Evolutionary conservation across 768 basidiomycete species (phyloP).

Genomic region (Ramaria rubella): DNA sequence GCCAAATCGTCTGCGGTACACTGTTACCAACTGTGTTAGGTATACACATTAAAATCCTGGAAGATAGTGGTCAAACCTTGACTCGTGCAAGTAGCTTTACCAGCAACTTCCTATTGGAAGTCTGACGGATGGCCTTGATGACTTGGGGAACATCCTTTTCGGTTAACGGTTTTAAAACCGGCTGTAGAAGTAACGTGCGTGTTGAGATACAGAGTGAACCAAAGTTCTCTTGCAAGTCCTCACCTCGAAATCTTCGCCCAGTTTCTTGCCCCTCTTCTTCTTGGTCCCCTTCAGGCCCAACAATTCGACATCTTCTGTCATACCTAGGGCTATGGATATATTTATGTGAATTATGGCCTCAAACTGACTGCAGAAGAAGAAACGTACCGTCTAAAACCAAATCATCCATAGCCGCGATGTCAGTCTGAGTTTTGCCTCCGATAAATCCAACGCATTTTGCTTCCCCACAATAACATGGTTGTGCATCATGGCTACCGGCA

Average conservation of each 20-base stretch:
- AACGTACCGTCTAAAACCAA: constrained; percentile 81
- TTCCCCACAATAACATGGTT: constrained; percentile 92
- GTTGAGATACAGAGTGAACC: background rate
- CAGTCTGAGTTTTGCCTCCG: constrained; percentile 98
- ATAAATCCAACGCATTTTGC: constrained; percentile 92
- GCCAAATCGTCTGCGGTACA: constrained; percentile 79
- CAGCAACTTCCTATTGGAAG: constrained; percentile 74
- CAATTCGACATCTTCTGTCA: constrained; percentile 81
- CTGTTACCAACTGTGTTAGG: constrained; percentile 32
- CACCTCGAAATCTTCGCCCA: constrained; percentile 92
- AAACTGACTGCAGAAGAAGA: background rate
- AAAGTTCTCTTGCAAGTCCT: constrained; percentile 17
- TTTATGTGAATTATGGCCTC: background rate
- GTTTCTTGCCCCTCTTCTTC: constrained; percentile 86
- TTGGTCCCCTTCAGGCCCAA: constrained; percentile 80
- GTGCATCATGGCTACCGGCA: constrained; percentile 74
- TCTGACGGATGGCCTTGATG: constrained; percentile 85
- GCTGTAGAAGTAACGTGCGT: constrained; percentile 42
- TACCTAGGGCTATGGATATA: constrained; percentile 71
- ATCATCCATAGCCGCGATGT: constrained; percentile 91
- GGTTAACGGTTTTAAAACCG: constrained; percentile 65
- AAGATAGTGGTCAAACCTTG: constrained; percentile 42
- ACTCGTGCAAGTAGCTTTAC: constrained; percentile 79
- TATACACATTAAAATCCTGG: background rate
- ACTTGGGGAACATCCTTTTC: constrained; percentile 79